Base-by-base conservation (phyloP, 2,329 filamentous ascomycete species). In the Rhinocladiella mackenziei region DNA sequence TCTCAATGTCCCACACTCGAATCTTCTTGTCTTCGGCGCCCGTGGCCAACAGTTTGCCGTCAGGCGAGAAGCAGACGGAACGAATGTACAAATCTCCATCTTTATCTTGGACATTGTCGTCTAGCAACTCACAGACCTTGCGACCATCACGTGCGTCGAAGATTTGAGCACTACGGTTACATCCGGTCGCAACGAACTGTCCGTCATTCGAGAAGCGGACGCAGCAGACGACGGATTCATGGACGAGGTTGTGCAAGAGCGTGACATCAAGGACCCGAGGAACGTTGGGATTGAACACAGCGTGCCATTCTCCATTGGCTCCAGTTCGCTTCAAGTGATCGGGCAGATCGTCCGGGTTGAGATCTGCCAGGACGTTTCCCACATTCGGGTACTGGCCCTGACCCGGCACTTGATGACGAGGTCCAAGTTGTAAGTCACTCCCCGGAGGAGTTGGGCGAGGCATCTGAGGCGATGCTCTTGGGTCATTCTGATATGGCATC, bases 111-210 rank as follows among this genome's bases (percentile, higher is more conserved):
- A 89, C 86, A 33, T 77, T 84, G 57, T 91, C 85, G 59, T 98
- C 92, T 65, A 95, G 88, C 23, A 97, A 74, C 47, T 92, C 84
- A 56, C 87, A 92, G 40, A 97, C 81, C 65, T 91, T 92, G 57
- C 87, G 80, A 43, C 92, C 92, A 11, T 80, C 85, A 58, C 80
- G 76, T 30, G 97, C 91, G 55, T 98, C 92, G 65, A 92, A 98
- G 59, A 98, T 98, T 68, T 97, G 91, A n/a, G 92, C 92, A n/a
- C 89, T 95, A 53, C 89, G 77, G 68, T 98, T 98, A 75, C 92
- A 97, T 31, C 92, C 92, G 4, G 92, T 98, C 5, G 92, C 92
- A 43, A 98, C 86, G 58, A 87, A 96, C 62, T 94, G 89, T 56
- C 92, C 92, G 61, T 98, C 92, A 43, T 86, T 80, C 64, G 91